Percentiles rank a stretch among this genome's conserved stretches.
Evolutionary conservation across 129 eudicot genomes (phyloP).

Genomic region (Rutidosis leptorrhynchoides): DNA sequence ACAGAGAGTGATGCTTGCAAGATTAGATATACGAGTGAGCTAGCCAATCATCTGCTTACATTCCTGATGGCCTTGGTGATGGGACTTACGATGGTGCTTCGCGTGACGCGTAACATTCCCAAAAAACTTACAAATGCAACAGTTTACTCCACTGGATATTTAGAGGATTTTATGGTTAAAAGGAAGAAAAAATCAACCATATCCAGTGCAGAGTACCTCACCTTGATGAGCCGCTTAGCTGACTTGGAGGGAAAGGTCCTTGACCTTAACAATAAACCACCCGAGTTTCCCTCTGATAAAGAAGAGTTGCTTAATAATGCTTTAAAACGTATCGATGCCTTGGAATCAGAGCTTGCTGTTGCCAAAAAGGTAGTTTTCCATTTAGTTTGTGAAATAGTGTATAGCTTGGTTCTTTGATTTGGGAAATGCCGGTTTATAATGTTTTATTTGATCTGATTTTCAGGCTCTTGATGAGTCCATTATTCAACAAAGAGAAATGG

Average conservation of each 20-base stretch:
- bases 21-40: slow-evolving; percentile 20
- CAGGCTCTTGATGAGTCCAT: slow-evolving; percentile 62
- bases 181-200: slow-evolving; percentile 41
- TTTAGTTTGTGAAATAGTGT: too few species aligned
- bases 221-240: slow-evolving; percentile 71
- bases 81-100: slow-evolving; percentile 71
- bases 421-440: not conserved
- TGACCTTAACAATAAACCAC: slow-evolving; percentile 44
- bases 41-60: slow-evolving; percentile 46
- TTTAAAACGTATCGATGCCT: slow-evolving; percentile 46
- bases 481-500: slow-evolving; percentile 51
- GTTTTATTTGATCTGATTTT: not conserved
- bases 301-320: slow-evolving; percentile 74
- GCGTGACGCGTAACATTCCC: slow-evolving; percentile 70
- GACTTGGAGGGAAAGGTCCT: slow-evolving; percentile 77
- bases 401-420: not conserved
- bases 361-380: slow-evolving; percentile 57
- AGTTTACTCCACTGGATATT: slow-evolving; percentile 47
- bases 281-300: slow-evolving; percentile 72
- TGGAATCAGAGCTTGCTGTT: slow-evolving; percentile 11
- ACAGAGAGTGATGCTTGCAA: slow-evolving; percentile 29
- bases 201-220: slow-evolving; percentile 48
- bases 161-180: slow-evolving; percentile 27
- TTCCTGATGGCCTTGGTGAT: slow-evolving; percentile 67
- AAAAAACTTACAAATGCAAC: slow-evolving; percentile 70